A percentile compares a stretch with the other conserved stretches of the same genome.
Conservation (phyloP, 1,139 yeast species). For the Kodamaea plutei region DNA sequence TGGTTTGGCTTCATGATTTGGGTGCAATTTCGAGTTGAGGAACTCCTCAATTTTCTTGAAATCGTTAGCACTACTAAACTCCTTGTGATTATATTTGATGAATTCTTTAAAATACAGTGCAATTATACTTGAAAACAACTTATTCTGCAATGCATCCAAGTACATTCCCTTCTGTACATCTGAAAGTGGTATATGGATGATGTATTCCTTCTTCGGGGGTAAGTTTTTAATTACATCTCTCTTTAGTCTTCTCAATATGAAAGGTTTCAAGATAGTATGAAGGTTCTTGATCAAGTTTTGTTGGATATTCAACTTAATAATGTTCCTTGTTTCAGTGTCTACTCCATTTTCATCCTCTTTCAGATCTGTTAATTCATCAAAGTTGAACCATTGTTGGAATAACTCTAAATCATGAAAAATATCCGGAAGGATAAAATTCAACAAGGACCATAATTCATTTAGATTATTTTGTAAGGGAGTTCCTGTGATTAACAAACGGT, state of each 20-base stretch:
- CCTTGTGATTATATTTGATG: slow-evolving; percentile 28
- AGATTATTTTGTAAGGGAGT: slow-evolving; percentile 91
- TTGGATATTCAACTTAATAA: slow-evolving; percentile 63
- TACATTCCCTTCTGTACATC: slow-evolving; percentile 62
- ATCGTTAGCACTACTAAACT: slow-evolving; percentile 16
- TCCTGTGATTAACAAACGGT: slow-evolving; percentile 79
- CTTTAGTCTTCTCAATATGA: slow-evolving; percentile 76
- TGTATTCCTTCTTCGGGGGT: slow-evolving; percentile 88
- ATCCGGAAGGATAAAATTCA: slow-evolving; percentile 87
- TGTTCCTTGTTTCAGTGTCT: slow-evolving; percentile 27
- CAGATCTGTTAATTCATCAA: slow-evolving; percentile 48
- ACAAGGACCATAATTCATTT: slow-evolving; percentile 83
- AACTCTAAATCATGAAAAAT: slow-evolving; percentile 84
- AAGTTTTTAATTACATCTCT: slow-evolving; percentile 60
- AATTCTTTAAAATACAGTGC: slow-evolving; percentile 46
- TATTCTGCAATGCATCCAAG: slow-evolving; percentile 49
- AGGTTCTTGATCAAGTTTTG: slow-evolving; percentile 64
- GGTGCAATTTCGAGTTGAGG: slow-evolving; percentile 22
- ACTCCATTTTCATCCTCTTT: slow-evolving; percentile 28
- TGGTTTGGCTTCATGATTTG: slow-evolving; percentile 1
- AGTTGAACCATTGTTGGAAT: slow-evolving; percentile 93
- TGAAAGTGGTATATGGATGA: slow-evolving; percentile 69
- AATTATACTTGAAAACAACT: slow-evolving; percentile 37
- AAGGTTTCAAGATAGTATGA: slow-evolving; percentile 87
- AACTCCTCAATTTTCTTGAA: slow-evolving; percentile 36